Percentiles rank a stretch among this genome's conserved stretches.
Conservation (phyloP, 1,284 basidiomycete genomes). For the Cryptococcus maquisensis region DNA sequence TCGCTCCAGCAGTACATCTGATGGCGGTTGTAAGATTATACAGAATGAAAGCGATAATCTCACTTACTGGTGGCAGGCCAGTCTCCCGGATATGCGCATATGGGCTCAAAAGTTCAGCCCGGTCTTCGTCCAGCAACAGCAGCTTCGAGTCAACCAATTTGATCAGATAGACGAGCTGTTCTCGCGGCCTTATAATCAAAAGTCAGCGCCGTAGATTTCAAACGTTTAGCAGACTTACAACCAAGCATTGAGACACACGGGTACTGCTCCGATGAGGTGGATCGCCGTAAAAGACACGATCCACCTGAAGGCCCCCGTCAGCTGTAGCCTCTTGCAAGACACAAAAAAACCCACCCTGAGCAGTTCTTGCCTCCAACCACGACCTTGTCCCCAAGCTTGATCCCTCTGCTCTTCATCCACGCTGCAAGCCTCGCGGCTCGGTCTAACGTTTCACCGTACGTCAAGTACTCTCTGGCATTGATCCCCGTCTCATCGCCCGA, state of each 20-base stretch:
- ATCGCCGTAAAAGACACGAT: constrained; percentile 32
- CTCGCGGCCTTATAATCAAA: constrained; percentile 6
- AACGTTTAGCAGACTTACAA: constrained; percentile 24
- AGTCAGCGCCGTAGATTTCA: neutral
- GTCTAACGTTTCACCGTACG: constrained; percentile 26
- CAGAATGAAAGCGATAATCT: neutral
- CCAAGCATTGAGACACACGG: constrained; percentile 40
- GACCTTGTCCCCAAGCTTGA: constrained; percentile 28
- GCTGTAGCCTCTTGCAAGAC: neutral
- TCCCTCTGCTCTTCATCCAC: constrained; percentile 30
- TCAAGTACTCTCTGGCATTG: constrained; percentile 18
- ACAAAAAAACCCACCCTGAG: constrained; percentile 22
- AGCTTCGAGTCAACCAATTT: constrained; percentile 24
- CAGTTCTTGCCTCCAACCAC: constrained; percentile 39
- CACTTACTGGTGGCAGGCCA: constrained; percentile 10
- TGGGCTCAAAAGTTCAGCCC: constrained; percentile 21
- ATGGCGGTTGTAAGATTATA: neutral
- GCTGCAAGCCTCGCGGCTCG: constrained; percentile 20
- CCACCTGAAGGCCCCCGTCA: constrained; percentile 22
- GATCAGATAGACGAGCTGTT: constrained; percentile 30
- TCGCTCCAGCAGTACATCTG: constrained; percentile 20
- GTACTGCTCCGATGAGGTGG: constrained; percentile 38
- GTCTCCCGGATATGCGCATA: constrained; percentile 9
- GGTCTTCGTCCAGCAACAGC: constrained; percentile 32
- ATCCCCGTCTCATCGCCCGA: neutral